These are phyloP conservation scores for Lodderomyces parapsilosis DNA, from an alignment of 1,139 yeast species.

Conservation along the genomic window DNA sequence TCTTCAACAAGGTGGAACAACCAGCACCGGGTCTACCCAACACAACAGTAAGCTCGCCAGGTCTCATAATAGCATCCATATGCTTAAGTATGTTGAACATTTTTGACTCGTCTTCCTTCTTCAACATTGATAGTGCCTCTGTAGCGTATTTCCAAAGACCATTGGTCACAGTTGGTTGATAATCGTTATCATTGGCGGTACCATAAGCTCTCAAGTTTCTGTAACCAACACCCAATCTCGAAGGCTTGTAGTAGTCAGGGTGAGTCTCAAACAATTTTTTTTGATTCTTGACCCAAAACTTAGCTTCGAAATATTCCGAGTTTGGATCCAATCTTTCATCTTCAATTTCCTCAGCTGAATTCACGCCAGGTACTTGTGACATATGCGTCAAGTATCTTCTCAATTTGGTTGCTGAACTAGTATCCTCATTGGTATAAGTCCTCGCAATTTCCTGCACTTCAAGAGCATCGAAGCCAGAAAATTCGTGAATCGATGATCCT, in stretches of 20 bases:
- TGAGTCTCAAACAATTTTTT: constrained; percentile 28
- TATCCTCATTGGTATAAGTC: constrained; percentile 32
- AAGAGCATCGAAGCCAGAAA: constrained; percentile 1
- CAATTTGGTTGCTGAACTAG: constrained; percentile 10
- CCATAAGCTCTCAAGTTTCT: constrained; percentile 71
- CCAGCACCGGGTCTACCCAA: constrained; percentile 57
- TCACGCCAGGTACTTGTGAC: constrained; percentile 54
- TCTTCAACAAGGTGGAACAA: constrained; percentile 73
- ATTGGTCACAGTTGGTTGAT: constrained; percentile 70
- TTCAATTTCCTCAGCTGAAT: constrained; percentile 26
- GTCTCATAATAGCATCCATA: too few relatives aligned
- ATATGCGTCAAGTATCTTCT: constrained; percentile 42
- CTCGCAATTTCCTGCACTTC: constrained; percentile 2
- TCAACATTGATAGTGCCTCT: constrained; percentile 14
- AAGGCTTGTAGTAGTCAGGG: constrained; percentile 51
- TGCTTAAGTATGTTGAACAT: constrained; percentile 32
- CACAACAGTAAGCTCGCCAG: constrained; percentile 74
- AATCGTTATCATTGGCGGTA: constrained; percentile 73
- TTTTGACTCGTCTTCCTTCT: constrained; percentile 11
- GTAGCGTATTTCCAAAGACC: constrained; percentile 30
- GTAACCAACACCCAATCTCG: constrained; percentile 68
- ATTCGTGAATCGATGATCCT: neutral
- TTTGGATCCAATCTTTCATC: constrained; percentile 14
- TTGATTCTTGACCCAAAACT: constrained; percentile 71
- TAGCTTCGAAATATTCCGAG: constrained; percentile 18